Evolutionary conservation across 2,329 filamentous ascomycete species (phyloP), one percentile per base, ranked within the genome.

Genomic region (Colletotrichum sp.): DNA sequence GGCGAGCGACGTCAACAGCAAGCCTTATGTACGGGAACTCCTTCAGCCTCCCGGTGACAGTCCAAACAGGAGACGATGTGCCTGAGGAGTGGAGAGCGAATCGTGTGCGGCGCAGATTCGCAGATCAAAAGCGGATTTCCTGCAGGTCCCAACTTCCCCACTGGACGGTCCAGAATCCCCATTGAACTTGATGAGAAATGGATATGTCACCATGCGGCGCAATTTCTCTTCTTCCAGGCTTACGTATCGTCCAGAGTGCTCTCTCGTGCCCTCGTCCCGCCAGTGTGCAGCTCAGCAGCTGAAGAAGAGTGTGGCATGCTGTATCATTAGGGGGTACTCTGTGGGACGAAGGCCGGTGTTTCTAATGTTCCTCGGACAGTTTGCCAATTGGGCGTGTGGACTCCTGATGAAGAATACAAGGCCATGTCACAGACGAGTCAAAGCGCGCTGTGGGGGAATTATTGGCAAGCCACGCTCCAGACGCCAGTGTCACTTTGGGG

Each of bases 81-180:
- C 57, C 49, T 52, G 32, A 60, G 34, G 70, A 34, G 71, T 76
- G 74, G 74, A 69, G 72, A 60, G 74, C 62, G 15, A 10, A 60
- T 76, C 64, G 36, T 73, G 65, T 64, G 49, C 59, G 71, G 65
- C 62, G 74, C 59, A 76, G 44, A 32, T 65, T n/a, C 24, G 74
- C 65, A 76, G 74, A 76, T 76, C 74, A 76, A 76, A 76, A 76
- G 74, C 74, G 74, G 70, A 76, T 36, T 74, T 65, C n/a, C 26
- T 74, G 44, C 49, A 30, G 64, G n/a, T 62, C 60, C 64, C 69
- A 66, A 59, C 64, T 64, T 64, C 74, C 52, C 74, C 74, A 76
- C 74, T 60, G 55, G 21, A 57, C 16, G 57, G 57, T 57, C 69
- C 13, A 52, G 63, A 55, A 63, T 63, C 16, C 26, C 65, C 63